Percentiles rank a stretch among this genome's conserved stretches.
phyloP scores from a whole-genome alignment of 768 basidiomycete genomes.

The Tricholoma flavovirens region DNA sequence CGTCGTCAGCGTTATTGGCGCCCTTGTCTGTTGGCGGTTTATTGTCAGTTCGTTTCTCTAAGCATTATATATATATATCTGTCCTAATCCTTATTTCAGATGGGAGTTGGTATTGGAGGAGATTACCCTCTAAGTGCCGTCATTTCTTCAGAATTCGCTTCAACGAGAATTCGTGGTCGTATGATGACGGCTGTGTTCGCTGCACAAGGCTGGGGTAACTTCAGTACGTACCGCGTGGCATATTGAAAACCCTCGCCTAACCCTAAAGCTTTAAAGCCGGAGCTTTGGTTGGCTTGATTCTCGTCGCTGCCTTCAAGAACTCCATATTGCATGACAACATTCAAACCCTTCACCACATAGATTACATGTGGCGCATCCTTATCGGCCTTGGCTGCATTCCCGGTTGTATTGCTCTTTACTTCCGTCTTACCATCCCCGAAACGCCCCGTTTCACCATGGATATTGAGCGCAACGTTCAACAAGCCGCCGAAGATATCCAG shows the following conservation, averaged over 20 bases:
- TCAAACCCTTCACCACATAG: slow-evolving; percentile 44
- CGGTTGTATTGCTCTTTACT: slow-evolving; percentile 77
- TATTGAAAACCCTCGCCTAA: background rate
- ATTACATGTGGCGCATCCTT: slow-evolving; percentile 80
- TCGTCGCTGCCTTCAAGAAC: slow-evolving; percentile 64
- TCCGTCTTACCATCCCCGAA: slow-evolving; percentile 90
- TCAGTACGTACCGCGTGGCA: slow-evolving; percentile 38
- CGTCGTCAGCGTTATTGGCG: slow-evolving; percentile 68
- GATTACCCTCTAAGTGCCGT: slow-evolving; percentile 85
- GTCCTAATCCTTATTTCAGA: slow-evolving; percentile 28
- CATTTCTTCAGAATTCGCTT: slow-evolving; percentile 86
- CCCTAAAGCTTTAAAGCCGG: slow-evolving; percentile 39
- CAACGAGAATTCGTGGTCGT: slow-evolving; percentile 69
- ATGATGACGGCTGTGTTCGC: slow-evolving; percentile 91
- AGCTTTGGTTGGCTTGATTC: slow-evolving; percentile 58
- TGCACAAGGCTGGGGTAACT: slow-evolving; percentile 83
- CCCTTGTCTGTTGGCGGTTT: slow-evolving; percentile 80
- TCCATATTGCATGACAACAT: slow-evolving; percentile 39
- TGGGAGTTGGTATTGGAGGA: slow-evolving; percentile 83
- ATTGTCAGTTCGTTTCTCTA: slow-evolving; percentile 34
- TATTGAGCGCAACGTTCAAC: slow-evolving; percentile 76
- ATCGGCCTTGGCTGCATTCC: slow-evolving; percentile 87
- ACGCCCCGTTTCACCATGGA: slow-evolving; percentile 92
- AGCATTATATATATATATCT: too few relatives aligned
- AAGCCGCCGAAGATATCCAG: slow-evolving; percentile 70